A percentile compares a stretch with the other conserved stretches of the same genome.
phyloP scores from a whole-genome alignment of 371 early-diverging fungal genomes.

The Mortierella polycephala region DNA sequence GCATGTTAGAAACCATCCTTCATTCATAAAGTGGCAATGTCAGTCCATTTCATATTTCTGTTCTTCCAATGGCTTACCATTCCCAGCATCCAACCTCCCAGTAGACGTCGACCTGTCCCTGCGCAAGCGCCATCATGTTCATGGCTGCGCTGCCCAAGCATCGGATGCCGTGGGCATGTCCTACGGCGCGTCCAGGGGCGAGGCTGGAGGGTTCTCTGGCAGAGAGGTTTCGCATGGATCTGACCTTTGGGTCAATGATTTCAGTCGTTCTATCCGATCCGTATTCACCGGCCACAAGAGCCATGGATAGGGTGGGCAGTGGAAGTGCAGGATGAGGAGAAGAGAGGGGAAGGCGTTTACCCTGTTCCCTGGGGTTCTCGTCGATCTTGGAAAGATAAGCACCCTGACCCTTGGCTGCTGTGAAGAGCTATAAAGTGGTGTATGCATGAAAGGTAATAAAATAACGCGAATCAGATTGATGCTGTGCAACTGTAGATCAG shows the following conservation, averaged over 20 bases:
- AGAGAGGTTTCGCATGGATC: slow-evolving; percentile 65
- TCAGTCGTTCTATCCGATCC: slow-evolving; percentile 77
- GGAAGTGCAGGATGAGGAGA: slow-evolving; percentile 64
- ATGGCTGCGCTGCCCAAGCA: slow-evolving; percentile 85
- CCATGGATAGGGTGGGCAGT: slow-evolving; percentile 69
- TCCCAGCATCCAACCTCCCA: slow-evolving; percentile 93
- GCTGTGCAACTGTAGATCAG: no score
- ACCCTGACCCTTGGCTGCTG: slow-evolving; percentile 74
- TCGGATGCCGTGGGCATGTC: slow-evolving; percentile 79
- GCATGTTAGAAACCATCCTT: neutral
- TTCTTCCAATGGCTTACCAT: slow-evolving; percentile 56
- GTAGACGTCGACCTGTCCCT: slow-evolving; percentile 87
- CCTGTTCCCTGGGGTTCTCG: slow-evolving; percentile 47
- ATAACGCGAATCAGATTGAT: no score
- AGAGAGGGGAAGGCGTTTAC: slow-evolving; percentile 67
- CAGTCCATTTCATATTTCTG: neutral
- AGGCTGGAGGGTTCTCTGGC: slow-evolving; percentile 34
- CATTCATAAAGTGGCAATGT: neutral
- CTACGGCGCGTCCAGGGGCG: slow-evolving; percentile 54
- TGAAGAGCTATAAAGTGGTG: slow-evolving; percentile 60
- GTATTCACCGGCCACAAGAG: slow-evolving; percentile 84
- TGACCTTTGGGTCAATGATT: slow-evolving; percentile 74
- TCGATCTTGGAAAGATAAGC: slow-evolving; percentile 68
- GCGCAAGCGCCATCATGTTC: slow-evolving; percentile 83
- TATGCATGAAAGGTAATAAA: neutral